These are phyloP conservation scores for Nitzschia palea DNA, from an alignment of 108 stramenopile genomes.

Conservation along the genomic window DNA sequence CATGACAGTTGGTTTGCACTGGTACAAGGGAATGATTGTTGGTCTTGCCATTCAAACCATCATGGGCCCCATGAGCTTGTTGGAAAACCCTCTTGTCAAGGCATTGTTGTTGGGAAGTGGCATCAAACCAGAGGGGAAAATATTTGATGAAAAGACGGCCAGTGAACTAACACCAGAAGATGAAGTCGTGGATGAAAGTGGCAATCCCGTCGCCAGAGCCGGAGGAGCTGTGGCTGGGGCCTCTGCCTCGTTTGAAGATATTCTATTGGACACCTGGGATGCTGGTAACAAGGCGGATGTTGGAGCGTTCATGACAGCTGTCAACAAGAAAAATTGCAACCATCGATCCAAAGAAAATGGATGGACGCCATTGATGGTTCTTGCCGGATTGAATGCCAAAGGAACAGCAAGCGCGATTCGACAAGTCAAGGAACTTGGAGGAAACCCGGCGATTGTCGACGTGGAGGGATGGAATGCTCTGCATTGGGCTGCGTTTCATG, in stretches of 20 bases:
- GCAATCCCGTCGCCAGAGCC: slow-evolving; percentile 54
- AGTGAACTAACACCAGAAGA: slow-evolving; percentile 63
- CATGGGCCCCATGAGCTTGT: slow-evolving; percentile 81
- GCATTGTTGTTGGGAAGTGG: slow-evolving; percentile 59
- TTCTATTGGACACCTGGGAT: slow-evolving; percentile 90
- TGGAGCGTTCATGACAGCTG: slow-evolving; percentile 46
- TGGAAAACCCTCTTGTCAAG: slow-evolving; percentile 69
- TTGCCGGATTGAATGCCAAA: slow-evolving; percentile 65
- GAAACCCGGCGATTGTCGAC: slow-evolving; percentile 69
- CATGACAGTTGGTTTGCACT: slow-evolving; percentile 84
- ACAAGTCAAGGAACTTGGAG: slow-evolving; percentile 66
- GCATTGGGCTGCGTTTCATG: slow-evolving; percentile 89
- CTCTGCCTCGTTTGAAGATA: slow-evolving; percentile 57
- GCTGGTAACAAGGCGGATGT: slow-evolving; percentile 77
- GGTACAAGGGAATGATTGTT: slow-evolving; percentile 87
- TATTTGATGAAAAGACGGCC: slow-evolving; percentile 74
- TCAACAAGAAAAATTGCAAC: slow-evolving; percentile 80
- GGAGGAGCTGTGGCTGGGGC: slow-evolving; percentile 26
- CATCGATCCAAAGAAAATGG: slow-evolving; percentile 67
- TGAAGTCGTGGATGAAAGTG: slow-evolving; percentile 64
- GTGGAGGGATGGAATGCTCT: slow-evolving; percentile 86
- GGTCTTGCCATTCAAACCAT: slow-evolving; percentile 85
- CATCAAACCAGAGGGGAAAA: slow-evolving; percentile 51
- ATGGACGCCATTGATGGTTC: slow-evolving; percentile 88
- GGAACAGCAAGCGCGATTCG: slow-evolving; percentile 54